These are phyloP conservation scores for Selaginella tamariscina DNA, from an alignment of 75 land plant genomes.

Conservation along the genomic window DNA sequence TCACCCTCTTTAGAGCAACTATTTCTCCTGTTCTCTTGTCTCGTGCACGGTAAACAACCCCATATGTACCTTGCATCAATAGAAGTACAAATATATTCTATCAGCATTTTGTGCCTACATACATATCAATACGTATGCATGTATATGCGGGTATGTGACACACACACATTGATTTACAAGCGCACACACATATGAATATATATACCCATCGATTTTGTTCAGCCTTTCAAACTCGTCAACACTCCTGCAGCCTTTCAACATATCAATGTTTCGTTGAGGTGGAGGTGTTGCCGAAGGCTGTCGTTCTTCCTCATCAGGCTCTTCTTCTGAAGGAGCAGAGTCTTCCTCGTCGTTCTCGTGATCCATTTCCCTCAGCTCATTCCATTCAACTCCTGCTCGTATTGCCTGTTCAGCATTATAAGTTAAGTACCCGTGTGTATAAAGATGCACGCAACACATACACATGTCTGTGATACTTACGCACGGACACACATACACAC, in stretches of 20 bases:
- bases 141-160: too few species aligned
- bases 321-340: conserved; percentile 18
- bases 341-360: conserved; percentile 20
- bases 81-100: too few species aligned
- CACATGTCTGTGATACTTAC: too few species aligned
- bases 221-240: conserved; percentile 93
- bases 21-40: conserved; percentile 87
- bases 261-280: conserved; percentile 54
- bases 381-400: conserved; percentile 33
- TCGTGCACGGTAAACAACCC: conserved; percentile 81
- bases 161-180: too few species aligned
- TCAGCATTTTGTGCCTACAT: too few species aligned
- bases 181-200: too few species aligned
- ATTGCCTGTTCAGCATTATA: conserved; percentile 31
- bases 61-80: conserved; percentile 99
- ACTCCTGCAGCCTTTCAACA: conserved; percentile 91
- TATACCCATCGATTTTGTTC: conserved; percentile 67
- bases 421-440: too few species aligned
- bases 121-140: too few species aligned
- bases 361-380: conserved; percentile 64
- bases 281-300: conserved; percentile 22
- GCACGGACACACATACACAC: too few species aligned
- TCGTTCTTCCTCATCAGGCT: conserved; percentile 11
- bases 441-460: too few species aligned
- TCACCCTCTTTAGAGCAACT: conserved; percentile 93